Conservation (phyloP, 1,284 basidiomycete genomes). For the Ustilago loliicola region DNA sequence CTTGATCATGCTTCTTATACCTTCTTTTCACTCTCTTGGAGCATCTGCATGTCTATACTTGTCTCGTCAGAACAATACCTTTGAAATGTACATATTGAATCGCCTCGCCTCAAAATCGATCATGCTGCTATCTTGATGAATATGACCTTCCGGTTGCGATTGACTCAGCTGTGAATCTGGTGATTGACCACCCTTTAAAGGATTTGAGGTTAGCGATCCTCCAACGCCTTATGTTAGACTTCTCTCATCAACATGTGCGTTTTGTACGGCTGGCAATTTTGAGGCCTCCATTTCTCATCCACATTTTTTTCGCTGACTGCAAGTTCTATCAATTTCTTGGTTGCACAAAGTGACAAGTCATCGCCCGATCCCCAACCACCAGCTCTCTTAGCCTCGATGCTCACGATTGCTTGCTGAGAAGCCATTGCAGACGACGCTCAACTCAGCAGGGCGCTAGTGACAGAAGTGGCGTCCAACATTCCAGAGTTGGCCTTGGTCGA, state of each 20-base stretch:
- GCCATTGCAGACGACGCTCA: background rate
- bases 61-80: background rate
- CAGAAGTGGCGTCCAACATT: conserved; percentile 10
- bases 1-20: background rate
- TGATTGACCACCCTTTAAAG: too few species aligned
- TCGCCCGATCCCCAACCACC: background rate
- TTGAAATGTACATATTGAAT: conserved; percentile 1
- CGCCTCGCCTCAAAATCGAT: background rate
- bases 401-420: background rate
- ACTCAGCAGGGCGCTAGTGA: background rate
- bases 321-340: background rate
- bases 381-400: background rate
- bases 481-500: conserved; percentile 9
- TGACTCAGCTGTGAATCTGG: too few species aligned
- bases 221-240: background rate
- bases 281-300: background rate
- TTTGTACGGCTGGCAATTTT: background rate
- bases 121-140: background rate
- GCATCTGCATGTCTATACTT: background rate
- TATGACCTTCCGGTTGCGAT: too few species aligned
- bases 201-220: too few species aligned
- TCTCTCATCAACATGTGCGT: background rate
- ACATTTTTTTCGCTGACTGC: background rate
- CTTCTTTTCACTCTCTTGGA: background rate
- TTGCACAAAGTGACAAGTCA: background rate